phyloP scores from a whole-genome alignment of 768 basidiomycete genomes.

The Pleurotus djamor region DNA sequence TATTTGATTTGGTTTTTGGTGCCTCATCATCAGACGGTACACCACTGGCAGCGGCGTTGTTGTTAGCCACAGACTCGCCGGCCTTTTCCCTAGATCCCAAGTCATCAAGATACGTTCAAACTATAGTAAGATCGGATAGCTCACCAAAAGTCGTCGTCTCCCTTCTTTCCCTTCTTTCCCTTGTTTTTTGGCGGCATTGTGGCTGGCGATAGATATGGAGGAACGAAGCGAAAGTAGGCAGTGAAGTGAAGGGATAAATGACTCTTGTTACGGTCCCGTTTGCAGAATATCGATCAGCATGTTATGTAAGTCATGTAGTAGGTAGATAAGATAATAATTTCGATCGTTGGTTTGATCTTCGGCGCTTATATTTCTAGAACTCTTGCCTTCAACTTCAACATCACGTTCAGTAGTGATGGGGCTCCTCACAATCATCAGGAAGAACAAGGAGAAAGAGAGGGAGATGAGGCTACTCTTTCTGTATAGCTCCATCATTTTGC shows the following conservation, averaged over 20 bases:
- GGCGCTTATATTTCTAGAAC: not conserved
- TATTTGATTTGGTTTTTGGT: constrained; percentile 21
- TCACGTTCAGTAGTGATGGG: constrained; percentile 57
- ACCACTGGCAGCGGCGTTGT: constrained; percentile 24
- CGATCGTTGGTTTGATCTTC: not conserved
- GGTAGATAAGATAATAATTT: not conserved
- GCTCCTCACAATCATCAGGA: constrained; percentile 93
- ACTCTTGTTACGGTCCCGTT: not conserved
- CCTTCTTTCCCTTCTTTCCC: constrained; percentile 86
- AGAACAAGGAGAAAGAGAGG: constrained; percentile 92
- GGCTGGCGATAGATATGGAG: constrained; percentile 5
- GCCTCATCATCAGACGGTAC: constrained; percentile 40
- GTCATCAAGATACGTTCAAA: constrained; percentile 14
- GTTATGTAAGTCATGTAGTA: not conserved
- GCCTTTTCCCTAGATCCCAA: constrained; percentile 53
- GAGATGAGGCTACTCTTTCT: constrained; percentile 97
- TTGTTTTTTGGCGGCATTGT: constrained; percentile 62
- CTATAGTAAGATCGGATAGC: constrained; percentile 14
- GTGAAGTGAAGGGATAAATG: not conserved
- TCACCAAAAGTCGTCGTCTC: constrained; percentile 84
- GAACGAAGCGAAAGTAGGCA: not conserved
- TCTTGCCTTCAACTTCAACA: not conserved
- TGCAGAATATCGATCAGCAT: not conserved
- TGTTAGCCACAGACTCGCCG: constrained; percentile 53
- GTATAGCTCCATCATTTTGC: constrained; percentile 34